A percentile compares a stretch with the other conserved stretches of the same genome.
Evolutionary conservation across 257 asterid species (phyloP).

Genomic region (Apocynum venetum): DNA sequence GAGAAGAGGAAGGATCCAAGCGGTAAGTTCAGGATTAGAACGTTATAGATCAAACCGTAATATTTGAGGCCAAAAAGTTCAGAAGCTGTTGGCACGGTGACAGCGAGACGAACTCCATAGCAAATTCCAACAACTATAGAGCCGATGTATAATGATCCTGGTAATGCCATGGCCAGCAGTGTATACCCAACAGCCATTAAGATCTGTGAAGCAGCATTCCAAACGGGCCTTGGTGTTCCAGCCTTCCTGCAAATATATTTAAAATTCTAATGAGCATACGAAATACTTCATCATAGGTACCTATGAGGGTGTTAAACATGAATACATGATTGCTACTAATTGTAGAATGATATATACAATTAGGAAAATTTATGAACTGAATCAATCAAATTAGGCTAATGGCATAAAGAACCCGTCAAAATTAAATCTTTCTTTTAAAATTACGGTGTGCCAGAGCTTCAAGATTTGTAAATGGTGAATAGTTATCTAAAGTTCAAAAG

Average conservation of each 20-base stretch:
- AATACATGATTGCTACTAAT: too few relatives aligned
- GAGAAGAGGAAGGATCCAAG: slow-evolving; percentile 50
- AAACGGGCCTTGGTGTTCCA: slow-evolving; percentile 45
- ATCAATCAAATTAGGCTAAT: too few relatives aligned
- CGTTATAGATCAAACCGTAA: slow-evolving; percentile 40
- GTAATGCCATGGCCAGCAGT: slow-evolving; percentile 37
- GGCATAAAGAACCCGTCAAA: neutral
- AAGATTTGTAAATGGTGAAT: too few relatives aligned
- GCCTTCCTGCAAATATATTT: slow-evolving; percentile 25
- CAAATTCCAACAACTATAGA: slow-evolving; percentile 42
- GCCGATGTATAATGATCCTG: slow-evolving; percentile 46
- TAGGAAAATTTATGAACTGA: too few relatives aligned
- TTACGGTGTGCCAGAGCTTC: too few relatives aligned
- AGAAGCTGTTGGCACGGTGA: slow-evolving; percentile 44
- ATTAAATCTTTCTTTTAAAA: too few relatives aligned
- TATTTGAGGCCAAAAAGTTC: slow-evolving; percentile 48
- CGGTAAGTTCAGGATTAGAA: slow-evolving; percentile 42
- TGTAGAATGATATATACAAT: too few relatives aligned
- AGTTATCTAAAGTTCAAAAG: too few relatives aligned
- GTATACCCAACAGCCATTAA: slow-evolving; percentile 42
- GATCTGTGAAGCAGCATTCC: slow-evolving; percentile 49
- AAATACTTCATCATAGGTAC: too few relatives aligned
- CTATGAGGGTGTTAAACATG: too few relatives aligned
- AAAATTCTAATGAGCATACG: neutral
- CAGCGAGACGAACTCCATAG: slow-evolving; percentile 44